Evolutionary conservation across 2,329 filamentous ascomycete genomes (phyloP).

Genomic region (Fusarium proliferatum): DNA sequence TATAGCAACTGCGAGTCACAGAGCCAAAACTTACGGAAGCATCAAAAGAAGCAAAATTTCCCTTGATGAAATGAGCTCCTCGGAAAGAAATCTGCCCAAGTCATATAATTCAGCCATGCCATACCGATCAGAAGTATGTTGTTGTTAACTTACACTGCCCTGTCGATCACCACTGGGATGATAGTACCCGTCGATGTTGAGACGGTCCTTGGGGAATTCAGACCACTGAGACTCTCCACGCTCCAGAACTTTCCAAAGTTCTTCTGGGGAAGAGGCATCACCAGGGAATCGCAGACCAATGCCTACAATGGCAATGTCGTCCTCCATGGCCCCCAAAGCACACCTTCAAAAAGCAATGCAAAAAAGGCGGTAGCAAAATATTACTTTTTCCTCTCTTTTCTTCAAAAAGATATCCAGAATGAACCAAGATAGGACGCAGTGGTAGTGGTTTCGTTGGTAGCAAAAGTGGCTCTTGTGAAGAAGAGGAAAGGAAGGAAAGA

Average conservation of each 20-base stretch:
- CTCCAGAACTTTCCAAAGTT: conserved; percentile 62
- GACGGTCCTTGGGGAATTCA: conserved; percentile 59
- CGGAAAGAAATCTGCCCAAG: conserved; percentile 56
- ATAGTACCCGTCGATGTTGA: conserved; percentile 65
- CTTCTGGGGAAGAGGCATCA: conserved; percentile 55
- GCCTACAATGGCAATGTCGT: conserved; percentile 65
- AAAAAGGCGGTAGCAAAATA: neutral
- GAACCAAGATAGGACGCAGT: neutral
- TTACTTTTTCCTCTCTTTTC: neutral
- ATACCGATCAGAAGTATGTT: neutral
- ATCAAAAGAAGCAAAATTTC: conserved; percentile 60
- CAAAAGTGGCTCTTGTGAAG: neutral
- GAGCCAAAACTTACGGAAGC: conserved; percentile 54
- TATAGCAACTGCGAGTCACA: neutral
- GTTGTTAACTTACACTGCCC: conserved; percentile 56
- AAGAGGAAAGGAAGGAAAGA: conserved; percentile 1
- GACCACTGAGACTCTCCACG: conserved; percentile 60
- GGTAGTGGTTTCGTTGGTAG: neutral
- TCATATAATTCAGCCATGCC: conserved; percentile 20
- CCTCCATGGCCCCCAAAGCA: conserved; percentile 38
- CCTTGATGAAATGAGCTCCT: conserved; percentile 63
- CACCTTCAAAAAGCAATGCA: neutral
- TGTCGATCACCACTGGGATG: conserved; percentile 63
- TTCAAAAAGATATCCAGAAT: neutral
- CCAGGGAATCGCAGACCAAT: conserved; percentile 64